A percentile compares a stretch with the other conserved stretches of the same genome.
phyloP scores from a whole-genome alignment of 345 rosid genomes.

The Nephelium lappaceum region DNA sequence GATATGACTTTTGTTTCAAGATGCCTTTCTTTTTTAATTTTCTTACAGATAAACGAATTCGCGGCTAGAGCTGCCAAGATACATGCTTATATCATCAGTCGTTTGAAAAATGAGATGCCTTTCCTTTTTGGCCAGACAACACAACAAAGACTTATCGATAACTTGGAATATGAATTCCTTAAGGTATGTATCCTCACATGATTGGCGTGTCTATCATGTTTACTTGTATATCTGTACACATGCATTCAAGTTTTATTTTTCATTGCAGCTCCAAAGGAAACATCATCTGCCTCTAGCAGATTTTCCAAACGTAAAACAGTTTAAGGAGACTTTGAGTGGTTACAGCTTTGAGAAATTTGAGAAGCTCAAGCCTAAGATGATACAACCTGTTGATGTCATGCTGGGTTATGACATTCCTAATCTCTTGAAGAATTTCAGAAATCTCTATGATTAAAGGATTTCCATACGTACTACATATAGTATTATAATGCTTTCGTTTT shows the following conservation, averaged over 20 bases:
- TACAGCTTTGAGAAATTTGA: conserved; percentile 85
- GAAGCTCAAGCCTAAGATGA: conserved; percentile 88
- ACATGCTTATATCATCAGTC: conserved; percentile 85
- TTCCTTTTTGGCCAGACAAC: conserved; percentile 89
- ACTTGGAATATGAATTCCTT: conserved; percentile 69
- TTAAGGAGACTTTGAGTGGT: conserved; percentile 71
- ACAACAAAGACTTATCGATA: conserved; percentile 74
- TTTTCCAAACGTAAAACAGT: conserved; percentile 82
- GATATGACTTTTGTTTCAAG: neutral
- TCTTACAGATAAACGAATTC: conserved; percentile 84
- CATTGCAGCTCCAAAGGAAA: conserved; percentile 78
- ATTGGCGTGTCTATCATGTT: conserved; percentile 42
- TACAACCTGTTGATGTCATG: conserved; percentile 91
- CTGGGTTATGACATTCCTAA: conserved; percentile 88
- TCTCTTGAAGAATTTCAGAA: conserved; percentile 75
- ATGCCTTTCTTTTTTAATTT: conserved; percentile 1
- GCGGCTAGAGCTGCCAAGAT: conserved; percentile 97
- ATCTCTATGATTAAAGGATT: conserved; percentile 65
- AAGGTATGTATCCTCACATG: conserved; percentile 47
- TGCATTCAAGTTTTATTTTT: neutral
- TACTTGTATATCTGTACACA: neutral
- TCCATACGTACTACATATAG: neutral
- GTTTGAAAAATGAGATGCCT: conserved; percentile 95
- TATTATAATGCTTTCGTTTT: neutral
- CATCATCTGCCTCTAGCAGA: conserved; percentile 85